Conservation (phyloP, 176 grass and related monocot species). For the Oryza brachyantha region DNA sequence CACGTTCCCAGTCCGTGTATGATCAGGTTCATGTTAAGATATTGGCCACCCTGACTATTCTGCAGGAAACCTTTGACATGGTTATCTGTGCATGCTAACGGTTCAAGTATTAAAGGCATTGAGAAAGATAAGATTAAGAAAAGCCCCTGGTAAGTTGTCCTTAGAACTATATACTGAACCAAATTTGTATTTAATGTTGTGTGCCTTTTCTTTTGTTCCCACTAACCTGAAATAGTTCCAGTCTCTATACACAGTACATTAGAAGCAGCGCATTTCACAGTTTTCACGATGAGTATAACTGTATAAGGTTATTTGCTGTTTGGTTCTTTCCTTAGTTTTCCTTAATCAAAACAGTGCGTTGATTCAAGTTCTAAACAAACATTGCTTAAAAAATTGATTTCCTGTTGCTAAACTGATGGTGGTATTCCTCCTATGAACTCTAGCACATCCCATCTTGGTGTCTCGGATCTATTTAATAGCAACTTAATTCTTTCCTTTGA, state of each 20-base stretch:
- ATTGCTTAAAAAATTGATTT: neutral
- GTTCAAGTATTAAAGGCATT: slow-evolving; percentile 48
- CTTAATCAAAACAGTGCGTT: neutral
- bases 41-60: neutral
- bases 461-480: neutral
- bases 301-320: neutral
- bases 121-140: slow-evolving; percentile 71
- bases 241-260: neutral
- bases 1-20: neutral
- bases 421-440: neutral
- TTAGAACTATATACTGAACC: neutral
- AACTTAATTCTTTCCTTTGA: neutral
- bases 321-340: slow-evolving; percentile 13
- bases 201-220: neutral
- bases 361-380: neutral
- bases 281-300: neutral
- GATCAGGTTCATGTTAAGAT: neutral
- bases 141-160: slow-evolving; percentile 57
- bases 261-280: neutral
- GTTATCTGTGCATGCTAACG: slow-evolving; percentile 87
- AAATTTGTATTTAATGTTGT: neutral
- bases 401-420: neutral
- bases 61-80: slow-evolving; percentile 80
- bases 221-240: neutral
- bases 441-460: neutral